phyloP scores from a whole-genome alignment of 768 basidiomycete species.

The Tulasnella sp. region DNA sequence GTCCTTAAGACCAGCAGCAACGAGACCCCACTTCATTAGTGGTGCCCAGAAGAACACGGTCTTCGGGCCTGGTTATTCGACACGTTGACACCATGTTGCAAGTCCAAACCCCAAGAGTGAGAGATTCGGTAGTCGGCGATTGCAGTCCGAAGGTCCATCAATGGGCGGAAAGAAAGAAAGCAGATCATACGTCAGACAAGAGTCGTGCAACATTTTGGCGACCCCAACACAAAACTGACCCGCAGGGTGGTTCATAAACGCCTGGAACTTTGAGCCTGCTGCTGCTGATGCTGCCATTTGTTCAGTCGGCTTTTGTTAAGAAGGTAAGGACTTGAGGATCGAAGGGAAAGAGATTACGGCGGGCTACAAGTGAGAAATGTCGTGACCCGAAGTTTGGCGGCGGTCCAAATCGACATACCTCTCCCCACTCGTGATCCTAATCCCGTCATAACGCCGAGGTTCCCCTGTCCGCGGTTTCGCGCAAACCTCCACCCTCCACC shows the following conservation, averaged over 20 bases:
- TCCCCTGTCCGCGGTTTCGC: slow-evolving; percentile 1
- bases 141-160: not conserved
- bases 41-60: slow-evolving; percentile 99
- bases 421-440: not conserved
- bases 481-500: slow-evolving; percentile 7
- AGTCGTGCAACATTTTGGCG: not conserved
- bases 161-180: not conserved
- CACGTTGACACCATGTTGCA: not conserved
- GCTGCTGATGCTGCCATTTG: slow-evolving; percentile 80
- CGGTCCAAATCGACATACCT: not conserved
- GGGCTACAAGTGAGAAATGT: slow-evolving; percentile 20
- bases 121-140: not conserved
- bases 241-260: slow-evolving; percentile 93
- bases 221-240: slow-evolving; percentile 53
- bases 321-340: not conserved
- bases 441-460: slow-evolving; percentile 1
- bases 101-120: not conserved
- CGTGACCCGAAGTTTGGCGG: slow-evolving; percentile 4
- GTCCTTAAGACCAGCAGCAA: slow-evolving; percentile 61
- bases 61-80: slow-evolving; percentile 64
- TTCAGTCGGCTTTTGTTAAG: slow-evolving; percentile 47
- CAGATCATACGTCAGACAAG: not conserved
- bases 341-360: not conserved
- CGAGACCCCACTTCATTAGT: slow-evolving; percentile 72
- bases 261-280: slow-evolving; percentile 73